Evolutionary conservation across 2,329 filamentous ascomycete species (phyloP).

Genomic region (Diaporthe eres): DNA sequence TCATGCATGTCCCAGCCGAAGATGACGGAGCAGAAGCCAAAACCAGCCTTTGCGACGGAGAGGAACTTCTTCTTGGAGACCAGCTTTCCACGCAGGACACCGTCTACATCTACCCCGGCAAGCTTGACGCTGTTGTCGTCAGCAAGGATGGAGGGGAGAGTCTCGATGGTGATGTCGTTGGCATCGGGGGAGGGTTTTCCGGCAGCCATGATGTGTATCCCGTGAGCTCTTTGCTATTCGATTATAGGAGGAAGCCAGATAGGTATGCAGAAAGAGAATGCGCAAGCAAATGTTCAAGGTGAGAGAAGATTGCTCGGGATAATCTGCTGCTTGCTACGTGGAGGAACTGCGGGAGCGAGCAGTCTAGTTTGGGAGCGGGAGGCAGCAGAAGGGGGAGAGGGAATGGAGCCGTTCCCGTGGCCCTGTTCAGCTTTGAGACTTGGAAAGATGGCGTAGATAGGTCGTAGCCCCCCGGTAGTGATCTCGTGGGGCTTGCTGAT

Average conservation of each 20-base stretch:
- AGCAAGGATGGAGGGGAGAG: conserved; percentile 76
- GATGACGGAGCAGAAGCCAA: conserved; percentile 94
- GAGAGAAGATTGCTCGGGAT: background rate
- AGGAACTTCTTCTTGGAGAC: conserved; percentile 95
- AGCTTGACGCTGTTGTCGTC: conserved; percentile 87
- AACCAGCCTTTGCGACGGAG: conserved; percentile 83
- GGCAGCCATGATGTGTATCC: conserved; percentile 46
- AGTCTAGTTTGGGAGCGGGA: background rate
- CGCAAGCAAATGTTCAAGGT: background rate
- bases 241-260: background rate
- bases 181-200: conserved; percentile 41
- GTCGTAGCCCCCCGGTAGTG: background rate
- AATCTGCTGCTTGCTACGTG: background rate
- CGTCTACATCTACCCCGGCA: conserved; percentile 89
- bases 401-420: conserved; percentile 1
- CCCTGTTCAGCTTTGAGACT: conserved; percentile 16
- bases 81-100: conserved; percentile 88
- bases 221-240: background rate
- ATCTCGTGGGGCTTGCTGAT: conserved; percentile 30
- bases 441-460: conserved; percentile 7
- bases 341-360: background rate
- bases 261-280: background rate
- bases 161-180: conserved; percentile 68
- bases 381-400: conserved; percentile 10
- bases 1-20: conserved; percentile 99